Evolutionary conservation across 2,329 filamentous ascomycete genomes (phyloP).

Genomic region (Aspergillus texensis): DNA sequence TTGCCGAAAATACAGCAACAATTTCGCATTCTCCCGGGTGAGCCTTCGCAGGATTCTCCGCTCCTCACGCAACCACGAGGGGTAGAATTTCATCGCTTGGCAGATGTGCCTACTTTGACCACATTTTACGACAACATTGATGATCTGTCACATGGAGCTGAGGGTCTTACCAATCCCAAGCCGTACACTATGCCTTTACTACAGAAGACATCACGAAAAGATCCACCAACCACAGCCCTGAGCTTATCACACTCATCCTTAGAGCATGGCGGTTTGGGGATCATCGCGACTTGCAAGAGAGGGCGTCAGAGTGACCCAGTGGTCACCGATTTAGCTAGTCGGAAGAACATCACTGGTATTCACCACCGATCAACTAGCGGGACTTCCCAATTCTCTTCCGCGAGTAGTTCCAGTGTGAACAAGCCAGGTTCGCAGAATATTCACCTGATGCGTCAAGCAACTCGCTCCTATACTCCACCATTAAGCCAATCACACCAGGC

Average conservation of each 20-base stretch:
- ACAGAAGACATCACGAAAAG: constrained; percentile 55
- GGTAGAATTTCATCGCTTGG: not conserved
- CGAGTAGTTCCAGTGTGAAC: constrained; percentile 48
- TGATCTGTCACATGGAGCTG: constrained; percentile 24
- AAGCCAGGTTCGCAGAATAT: constrained; percentile 56
- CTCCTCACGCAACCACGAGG: not conserved
- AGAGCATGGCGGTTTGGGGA: constrained; percentile 61
- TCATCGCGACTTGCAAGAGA: constrained; percentile 43
- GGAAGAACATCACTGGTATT: constrained; percentile 43
- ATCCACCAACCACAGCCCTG: constrained; percentile 50
- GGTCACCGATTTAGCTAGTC: constrained; percentile 35
- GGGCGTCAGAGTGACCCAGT: constrained; percentile 42
- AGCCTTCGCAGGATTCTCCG: not conserved
- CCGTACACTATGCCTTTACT: constrained; percentile 59
- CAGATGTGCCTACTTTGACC: constrained; percentile 8
- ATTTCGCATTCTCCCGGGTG: not conserved
- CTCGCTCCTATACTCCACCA: constrained; percentile 57
- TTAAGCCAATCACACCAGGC: constrained; percentile 53
- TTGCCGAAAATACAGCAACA: not conserved
- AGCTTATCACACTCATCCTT: constrained; percentile 58
- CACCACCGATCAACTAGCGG: constrained; percentile 59
- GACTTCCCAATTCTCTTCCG: constrained; percentile 56
- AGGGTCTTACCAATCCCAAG: constrained; percentile 29
- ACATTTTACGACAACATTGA: constrained; percentile 19
- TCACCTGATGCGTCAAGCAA: constrained; percentile 59